Evolutionary conservation across 164 flowering plant genomes (phyloP), one percentile per base, ranked within the genome.

Genomic region (Vitis vinifera): DNA sequence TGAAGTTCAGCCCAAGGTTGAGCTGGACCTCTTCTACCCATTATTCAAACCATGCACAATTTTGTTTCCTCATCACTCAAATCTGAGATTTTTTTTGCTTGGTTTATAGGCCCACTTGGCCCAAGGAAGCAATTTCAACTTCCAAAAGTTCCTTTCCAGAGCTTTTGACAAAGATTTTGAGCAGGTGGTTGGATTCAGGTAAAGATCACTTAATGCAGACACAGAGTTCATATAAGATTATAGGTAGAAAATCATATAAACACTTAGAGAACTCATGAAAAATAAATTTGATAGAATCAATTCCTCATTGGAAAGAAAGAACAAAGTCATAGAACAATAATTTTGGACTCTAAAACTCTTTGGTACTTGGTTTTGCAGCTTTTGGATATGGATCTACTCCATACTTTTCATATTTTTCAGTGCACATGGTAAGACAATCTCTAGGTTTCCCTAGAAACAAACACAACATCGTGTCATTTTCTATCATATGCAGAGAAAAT

Each of bases 161-260:
- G 73, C 82, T 10, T 68, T 75, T 11, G 85, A 81, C 64, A 71
- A 79, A 8, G 85, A 81, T 63, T 81, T 81, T 66, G 71, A 74
- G 73, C 78, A 79, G 10, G 80, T 79, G 15, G 80, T 81, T 3
- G 75, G 76, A 37, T 76, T 81, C 71, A 78, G 84, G 81, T 78
- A 72, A 65, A 47, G 13, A 62, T 70, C 16, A 60, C 48, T 60
- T 31, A 48, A 31, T 9, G 44, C n/a, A 53, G 14, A 30, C 49
- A 7, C 17, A 9, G 2, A 29, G 31, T 60, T 27, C 5, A 30
- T 30, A 3, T 15, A 51, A 51, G 10, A 61, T 61, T 3, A 3
- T 15, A 14, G n/a, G 50, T 12, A 61, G 15, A 61, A n/a, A 14
- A 15, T 30, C 49, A 61, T 37, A 31, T 29, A 14, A 61, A 10